phyloP scores from a whole-genome alignment of 768 basidiomycete species.

The Pleurotus giganteus region DNA sequence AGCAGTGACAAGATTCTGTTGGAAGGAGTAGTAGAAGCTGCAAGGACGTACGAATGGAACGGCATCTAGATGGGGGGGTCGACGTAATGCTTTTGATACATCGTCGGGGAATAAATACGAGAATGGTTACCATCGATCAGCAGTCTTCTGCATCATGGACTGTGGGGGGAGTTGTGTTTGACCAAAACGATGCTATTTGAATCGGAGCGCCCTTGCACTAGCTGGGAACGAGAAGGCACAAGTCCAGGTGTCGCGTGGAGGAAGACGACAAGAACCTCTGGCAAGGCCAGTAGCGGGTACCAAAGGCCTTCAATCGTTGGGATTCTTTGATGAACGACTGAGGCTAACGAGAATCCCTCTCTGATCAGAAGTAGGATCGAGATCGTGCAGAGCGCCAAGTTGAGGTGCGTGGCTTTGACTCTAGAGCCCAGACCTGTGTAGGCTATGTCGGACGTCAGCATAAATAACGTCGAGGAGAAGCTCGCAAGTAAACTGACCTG shows the following conservation, averaged over 20 bases:
- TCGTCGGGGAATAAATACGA: too few relatives aligned
- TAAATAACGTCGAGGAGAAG: not conserved
- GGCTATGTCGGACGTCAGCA: conserved; percentile 5
- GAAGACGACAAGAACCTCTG: conserved; percentile 36
- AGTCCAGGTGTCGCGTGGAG: conserved; percentile 33
- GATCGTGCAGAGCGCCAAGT: conserved; percentile 28
- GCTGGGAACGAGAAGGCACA: conserved; percentile 27
- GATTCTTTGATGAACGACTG: conserved; percentile 22
- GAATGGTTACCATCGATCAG: too few relatives aligned
- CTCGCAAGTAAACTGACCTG: conserved; percentile 13
- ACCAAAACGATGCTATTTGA: not conserved
- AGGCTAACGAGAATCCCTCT: conserved; percentile 34
- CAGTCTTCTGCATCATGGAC: too few relatives aligned
- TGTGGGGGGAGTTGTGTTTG: too few relatives aligned
- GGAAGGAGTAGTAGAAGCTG: conserved; percentile 20
- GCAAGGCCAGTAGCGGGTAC: conserved; percentile 39
- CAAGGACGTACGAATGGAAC: conserved; percentile 25
- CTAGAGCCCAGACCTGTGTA: conserved; percentile 11
- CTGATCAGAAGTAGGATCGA: conserved; percentile 35
- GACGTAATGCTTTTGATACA: too few relatives aligned
- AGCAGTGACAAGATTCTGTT: conserved; percentile 29
- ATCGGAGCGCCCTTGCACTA: conserved; percentile 8
- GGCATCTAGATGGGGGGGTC: conserved; percentile 29
- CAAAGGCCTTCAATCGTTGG: conserved; percentile 35
- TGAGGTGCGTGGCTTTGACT: conserved; percentile 24